phyloP scores from a whole-genome alignment of 345 rosid species.

The Microthlaspi erraticum region DNA sequence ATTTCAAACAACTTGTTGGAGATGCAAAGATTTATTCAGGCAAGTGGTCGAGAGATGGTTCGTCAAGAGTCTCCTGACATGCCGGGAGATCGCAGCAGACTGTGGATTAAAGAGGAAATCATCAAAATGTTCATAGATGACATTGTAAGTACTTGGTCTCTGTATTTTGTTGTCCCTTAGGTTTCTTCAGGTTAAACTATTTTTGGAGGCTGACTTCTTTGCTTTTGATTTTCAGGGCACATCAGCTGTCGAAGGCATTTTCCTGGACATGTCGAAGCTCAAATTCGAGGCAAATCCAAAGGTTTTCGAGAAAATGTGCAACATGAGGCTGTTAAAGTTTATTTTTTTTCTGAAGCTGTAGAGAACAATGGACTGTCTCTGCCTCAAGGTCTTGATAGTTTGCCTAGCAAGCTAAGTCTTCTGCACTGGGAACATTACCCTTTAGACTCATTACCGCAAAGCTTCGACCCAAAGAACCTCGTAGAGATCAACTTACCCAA shows the following conservation, averaged over 20 bases:
- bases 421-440: slow-evolving; percentile 40
- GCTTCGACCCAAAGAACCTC: slow-evolving; percentile 31
- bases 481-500: slow-evolving; percentile 27
- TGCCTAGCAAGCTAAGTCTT: slow-evolving; percentile 31
- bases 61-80: slow-evolving; percentile 23
- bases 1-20: slow-evolving; percentile 18
- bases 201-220: background rate
- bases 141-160: slow-evolving; percentile 9
- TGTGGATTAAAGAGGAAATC: slow-evolving; percentile 31
- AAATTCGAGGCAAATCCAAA: background rate
- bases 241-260: slow-evolving; percentile 38
- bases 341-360: background rate
- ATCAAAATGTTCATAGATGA: slow-evolving; percentile 11
- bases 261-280: slow-evolving; percentile 11
- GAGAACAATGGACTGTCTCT: background rate
- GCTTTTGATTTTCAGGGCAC: slow-evolving; percentile 40
- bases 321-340: slow-evolving; percentile 31
- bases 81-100: slow-evolving; percentile 41
- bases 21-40: slow-evolving; percentile 43
- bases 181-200: background rate
- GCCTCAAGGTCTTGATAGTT: slow-evolving; percentile 7
- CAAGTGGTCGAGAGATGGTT: slow-evolving; percentile 44
- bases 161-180: background rate
- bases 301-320: slow-evolving; percentile 34
- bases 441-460: slow-evolving; percentile 30